Evolutionary conservation across 2,329 filamentous ascomycete species (phyloP).

Genomic region (Cryphonectria naterciae): DNA sequence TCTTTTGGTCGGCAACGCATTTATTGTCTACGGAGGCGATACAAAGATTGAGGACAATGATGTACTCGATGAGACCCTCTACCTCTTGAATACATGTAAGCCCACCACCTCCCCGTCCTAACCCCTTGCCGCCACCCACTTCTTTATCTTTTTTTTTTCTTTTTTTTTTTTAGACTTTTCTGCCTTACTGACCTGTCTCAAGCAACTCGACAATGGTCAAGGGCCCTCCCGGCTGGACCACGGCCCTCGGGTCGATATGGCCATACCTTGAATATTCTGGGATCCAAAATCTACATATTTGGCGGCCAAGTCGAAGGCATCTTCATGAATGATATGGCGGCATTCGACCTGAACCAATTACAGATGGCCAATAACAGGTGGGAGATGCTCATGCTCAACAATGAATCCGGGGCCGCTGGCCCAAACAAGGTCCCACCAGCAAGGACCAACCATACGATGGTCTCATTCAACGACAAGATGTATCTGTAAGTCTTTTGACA

Average conservation of each 20-base stretch:
- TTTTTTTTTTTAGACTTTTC: neutral
- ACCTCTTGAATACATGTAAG: slow-evolving; percentile 96
- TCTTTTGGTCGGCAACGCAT: slow-evolving; percentile 94
- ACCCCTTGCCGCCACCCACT: neutral
- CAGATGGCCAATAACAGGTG: slow-evolving; percentile 90
- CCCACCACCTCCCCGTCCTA: slow-evolving; percentile 29
- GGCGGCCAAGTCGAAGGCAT: slow-evolving; percentile 96
- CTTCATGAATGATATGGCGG: slow-evolving; percentile 96
- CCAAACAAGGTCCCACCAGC: slow-evolving; percentile 77
- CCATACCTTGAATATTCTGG: slow-evolving; percentile 93
- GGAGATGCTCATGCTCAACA: slow-evolving; percentile 87
- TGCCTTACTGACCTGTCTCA: slow-evolving; percentile 32
- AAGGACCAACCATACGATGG: slow-evolving; percentile 90
- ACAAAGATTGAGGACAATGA: slow-evolving; percentile 96
- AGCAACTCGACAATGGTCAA: slow-evolving; percentile 98
- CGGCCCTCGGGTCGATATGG: slow-evolving; percentile 91
- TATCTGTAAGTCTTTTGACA: slow-evolving; percentile 70
- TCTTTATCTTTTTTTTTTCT: too few relatives aligned
- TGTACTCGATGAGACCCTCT: slow-evolving; percentile 90
- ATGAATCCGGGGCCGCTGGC: slow-evolving; percentile 62
- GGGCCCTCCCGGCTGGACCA: slow-evolving; percentile 83
- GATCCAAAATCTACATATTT: slow-evolving; percentile 97
- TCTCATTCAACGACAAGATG: slow-evolving; percentile 91
- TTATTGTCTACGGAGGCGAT: slow-evolving; percentile 98
- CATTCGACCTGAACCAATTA: slow-evolving; percentile 93